Conservation (phyloP, 2,329 filamentous ascomycete genomes). For the Epicoccum nigrum region DNA sequence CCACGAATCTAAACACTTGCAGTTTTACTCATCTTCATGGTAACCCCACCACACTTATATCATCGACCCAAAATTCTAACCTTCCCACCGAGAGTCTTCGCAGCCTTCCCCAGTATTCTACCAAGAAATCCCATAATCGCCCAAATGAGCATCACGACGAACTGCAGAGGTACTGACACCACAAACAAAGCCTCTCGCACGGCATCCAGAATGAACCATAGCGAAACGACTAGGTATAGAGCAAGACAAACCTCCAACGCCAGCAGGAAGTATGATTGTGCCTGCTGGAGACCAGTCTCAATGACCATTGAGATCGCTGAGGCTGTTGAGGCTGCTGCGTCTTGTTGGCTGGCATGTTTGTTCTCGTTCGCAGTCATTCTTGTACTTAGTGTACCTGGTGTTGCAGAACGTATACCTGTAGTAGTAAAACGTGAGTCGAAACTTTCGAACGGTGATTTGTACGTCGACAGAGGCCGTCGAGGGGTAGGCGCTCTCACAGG, state of each 20-base stretch:
- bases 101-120: background rate
- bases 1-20: too few species aligned
- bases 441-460: constrained; percentile 24
- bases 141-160: constrained; percentile 17
- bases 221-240: constrained; percentile 32
- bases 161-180: constrained; percentile 33
- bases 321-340: background rate
- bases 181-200: constrained; percentile 30
- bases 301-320: constrained; percentile 5
- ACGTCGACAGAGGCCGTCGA: background rate
- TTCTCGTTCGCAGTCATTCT: constrained; percentile 9
- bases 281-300: constrained; percentile 33
- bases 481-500: background rate
- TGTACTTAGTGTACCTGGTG: constrained; percentile 14
- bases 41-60: background rate
- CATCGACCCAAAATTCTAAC: constrained; percentile 1
- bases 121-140: constrained; percentile 8
- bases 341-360: background rate
- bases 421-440: constrained; percentile 3
- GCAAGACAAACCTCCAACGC: constrained; percentile 28
- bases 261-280: constrained; percentile 21
- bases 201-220: constrained; percentile 40
- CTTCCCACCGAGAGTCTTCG: background rate
- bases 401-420: constrained; percentile 6
- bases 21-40: too few species aligned